A percentile compares a stretch with the other conserved stretches of the same genome.
Conservation (phyloP, 345 rosid genomes). For the Gossypium thurberi region DNA sequence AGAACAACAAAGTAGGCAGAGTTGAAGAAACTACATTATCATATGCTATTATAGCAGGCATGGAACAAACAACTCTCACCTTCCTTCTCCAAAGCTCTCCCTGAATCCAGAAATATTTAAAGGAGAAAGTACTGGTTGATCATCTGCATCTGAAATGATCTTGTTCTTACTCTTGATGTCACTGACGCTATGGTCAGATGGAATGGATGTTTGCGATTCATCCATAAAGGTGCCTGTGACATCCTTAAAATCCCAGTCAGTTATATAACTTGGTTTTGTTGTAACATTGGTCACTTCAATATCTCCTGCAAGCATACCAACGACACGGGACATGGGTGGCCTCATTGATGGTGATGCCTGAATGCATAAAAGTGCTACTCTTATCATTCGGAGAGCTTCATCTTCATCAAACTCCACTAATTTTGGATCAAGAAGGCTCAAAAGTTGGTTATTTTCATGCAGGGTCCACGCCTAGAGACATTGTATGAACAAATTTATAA, state of each 20-base stretch:
- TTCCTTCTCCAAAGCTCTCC: not conserved
- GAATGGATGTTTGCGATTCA: not conserved
- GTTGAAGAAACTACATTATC: too few relatives aligned
- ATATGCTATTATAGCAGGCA: too few relatives aligned
- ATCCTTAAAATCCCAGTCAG: conserved; percentile 50
- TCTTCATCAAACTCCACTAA: conserved; percentile 28
- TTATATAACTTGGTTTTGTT: conserved; percentile 48
- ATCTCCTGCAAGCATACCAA: conserved; percentile 43
- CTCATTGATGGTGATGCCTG: conserved; percentile 29
- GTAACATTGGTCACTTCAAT: conserved; percentile 35
- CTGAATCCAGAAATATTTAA: not conserved
- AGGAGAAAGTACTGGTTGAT: not conserved
- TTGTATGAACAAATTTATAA: not conserved
- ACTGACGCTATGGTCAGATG: not conserved
- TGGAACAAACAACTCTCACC: not conserved
- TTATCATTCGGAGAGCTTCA: conserved; percentile 37
- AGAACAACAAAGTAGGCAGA: too few relatives aligned
- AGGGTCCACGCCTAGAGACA: conserved; percentile 46
- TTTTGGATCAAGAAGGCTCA: conserved; percentile 35
- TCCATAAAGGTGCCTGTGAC: not conserved
- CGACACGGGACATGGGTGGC: conserved; percentile 42
- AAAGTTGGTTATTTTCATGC: conserved; percentile 33
- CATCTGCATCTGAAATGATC: not conserved
- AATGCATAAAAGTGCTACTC: conserved; percentile 43
- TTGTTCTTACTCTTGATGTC: not conserved